Base-by-base conservation (phyloP, 352 stramenopile genomes). In the Phytophthora sp. region DNA sequence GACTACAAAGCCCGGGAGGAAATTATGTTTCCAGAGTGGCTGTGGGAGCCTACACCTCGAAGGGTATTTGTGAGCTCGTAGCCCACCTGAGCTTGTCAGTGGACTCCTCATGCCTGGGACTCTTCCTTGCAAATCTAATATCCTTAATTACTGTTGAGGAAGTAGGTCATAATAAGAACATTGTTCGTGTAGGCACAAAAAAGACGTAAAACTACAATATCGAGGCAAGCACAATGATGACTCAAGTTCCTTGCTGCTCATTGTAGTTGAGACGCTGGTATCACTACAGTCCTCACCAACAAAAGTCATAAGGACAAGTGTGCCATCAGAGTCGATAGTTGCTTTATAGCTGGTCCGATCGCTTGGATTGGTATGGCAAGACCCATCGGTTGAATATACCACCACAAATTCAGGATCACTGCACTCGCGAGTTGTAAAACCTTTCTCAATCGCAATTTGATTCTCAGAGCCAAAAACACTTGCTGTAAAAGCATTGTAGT, bases 21-120 rank as follows among this genome's bases (percentile, higher is more conserved):
- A 18, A 55, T 62, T 11, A 54, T 62, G 55, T 57, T 57, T 28
- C 55, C 45, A 21, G 44, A 31, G 8, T 57, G 45, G 45, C 34
- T 64, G 10, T 64, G 44, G 55, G 45, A 57, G 21, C 45, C 55
- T 30, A 48, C 34, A 11, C 27, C 44, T 1, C 55, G 44, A 3
- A 38, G 45, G 5, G 12, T 64, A n/a, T 64, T 64, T 26, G 46
- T 42, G 18, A 54, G 46, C 21, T 21, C 46, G 12, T 54, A 54
- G 17, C n/a, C n/a, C n/a, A n/a, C n/a, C n/a, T n/a, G n/a, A n/a
- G n/a, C n/a, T n/a, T n/a, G n/a, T n/a, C n/a, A n/a, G n/a, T n/a
- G n/a, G n/a, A n/a, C n/a, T n/a, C n/a, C n/a, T n/a, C n/a, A n/a
- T n/a, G n/a, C n/a, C n/a, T n/a, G n/a, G n/a, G n/a, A n/a, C n/a